Evolutionary conservation across 805 yeast genomes (phyloP), one percentile per base, ranked within the genome.

Genomic region (Trichomonascus vanleenenianus): DNA sequence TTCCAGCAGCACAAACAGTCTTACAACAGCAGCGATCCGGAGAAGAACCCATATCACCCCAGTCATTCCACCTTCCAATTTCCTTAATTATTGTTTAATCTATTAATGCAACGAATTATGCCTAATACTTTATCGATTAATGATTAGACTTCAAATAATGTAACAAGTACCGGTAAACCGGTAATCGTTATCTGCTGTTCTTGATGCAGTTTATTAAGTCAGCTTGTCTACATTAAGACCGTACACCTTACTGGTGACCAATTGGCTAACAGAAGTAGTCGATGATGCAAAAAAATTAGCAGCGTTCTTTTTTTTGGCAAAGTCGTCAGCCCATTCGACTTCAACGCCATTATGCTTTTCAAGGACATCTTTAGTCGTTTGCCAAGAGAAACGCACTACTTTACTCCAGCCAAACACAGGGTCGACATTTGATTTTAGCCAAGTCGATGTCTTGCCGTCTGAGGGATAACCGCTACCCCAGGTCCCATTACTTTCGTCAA

Each of bases 391-490:
- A 42, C 99, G 67, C 7, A 83, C 76, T 8, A 84, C 74, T 5
- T 69, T 64, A 43, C 78, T 73, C 97, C 97, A 93, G 0, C 97
- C 97, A 64, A 85, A 85, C 11, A 91, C 68, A 11, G 74, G 74
- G 59, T 86, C 85, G 25, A 85, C 76, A 19, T 72, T 68, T 0
- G 63, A 53, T 34, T 75, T 72, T 35, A 93, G 66, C 96, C 96
- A 93, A 32, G 56, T 56, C n/a, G 75, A 72, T 0, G 99, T 91
- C 50, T 78, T 76, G 2, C 96, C 94, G 63, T 93, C 98, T 2
- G 89, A 76, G 0, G 98, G 97, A 62, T 93, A 93, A 1, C 98
- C 98, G 0, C 95, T 85, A 1, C 98, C 98, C 66, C 81, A 78
- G 27, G 64, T 67, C 33, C 58, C 63, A 12, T 50, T 55, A 15